Percentiles rank a stretch among this genome's conserved stretches.
phyloP scores from a whole-genome alignment of 176 grass and related monocot genomes.

The Raddia guianensis region DNA sequence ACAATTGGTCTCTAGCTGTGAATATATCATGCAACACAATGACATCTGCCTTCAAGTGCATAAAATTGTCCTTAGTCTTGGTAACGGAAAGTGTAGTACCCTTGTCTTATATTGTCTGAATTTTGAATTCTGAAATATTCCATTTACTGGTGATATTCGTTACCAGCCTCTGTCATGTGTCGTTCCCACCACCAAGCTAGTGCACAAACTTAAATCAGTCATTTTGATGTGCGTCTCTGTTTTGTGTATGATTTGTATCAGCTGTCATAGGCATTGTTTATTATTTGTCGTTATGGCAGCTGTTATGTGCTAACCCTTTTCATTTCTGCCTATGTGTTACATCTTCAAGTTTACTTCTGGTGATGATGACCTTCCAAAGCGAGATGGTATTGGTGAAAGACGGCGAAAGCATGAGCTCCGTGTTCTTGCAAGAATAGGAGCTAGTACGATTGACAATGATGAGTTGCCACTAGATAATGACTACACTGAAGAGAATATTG shows the following conservation, averaged over 20 bases:
- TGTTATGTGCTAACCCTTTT: background rate
- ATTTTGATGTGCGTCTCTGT: background rate
- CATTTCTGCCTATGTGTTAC: background rate
- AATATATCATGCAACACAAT: background rate
- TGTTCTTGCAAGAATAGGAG: conserved; percentile 78
- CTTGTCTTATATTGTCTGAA: background rate
- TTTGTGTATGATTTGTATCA: background rate
- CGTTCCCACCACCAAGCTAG: background rate
- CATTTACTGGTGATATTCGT: background rate
- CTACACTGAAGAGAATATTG: conserved; percentile 25
- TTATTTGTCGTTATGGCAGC: background rate
- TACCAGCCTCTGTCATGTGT: background rate
- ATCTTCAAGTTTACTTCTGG: conserved; percentile 71
- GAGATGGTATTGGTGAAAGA: conserved; percentile 93
- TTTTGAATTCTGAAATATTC: background rate
- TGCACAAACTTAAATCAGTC: background rate
- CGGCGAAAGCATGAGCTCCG: conserved; percentile 77
- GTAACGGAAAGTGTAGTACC: background rate
- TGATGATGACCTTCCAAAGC: conserved; percentile 93
- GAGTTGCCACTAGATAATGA: conserved; percentile 46
- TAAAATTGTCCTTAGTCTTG: background rate
- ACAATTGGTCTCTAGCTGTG: background rate
- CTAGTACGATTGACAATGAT: conserved; percentile 48
- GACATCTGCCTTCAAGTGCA: conserved; percentile 17
- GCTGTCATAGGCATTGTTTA: background rate